These are phyloP conservation scores for Vachellia pachyceras DNA, from an alignment of 306 rosid genomes.

Conservation along the genomic window DNA sequence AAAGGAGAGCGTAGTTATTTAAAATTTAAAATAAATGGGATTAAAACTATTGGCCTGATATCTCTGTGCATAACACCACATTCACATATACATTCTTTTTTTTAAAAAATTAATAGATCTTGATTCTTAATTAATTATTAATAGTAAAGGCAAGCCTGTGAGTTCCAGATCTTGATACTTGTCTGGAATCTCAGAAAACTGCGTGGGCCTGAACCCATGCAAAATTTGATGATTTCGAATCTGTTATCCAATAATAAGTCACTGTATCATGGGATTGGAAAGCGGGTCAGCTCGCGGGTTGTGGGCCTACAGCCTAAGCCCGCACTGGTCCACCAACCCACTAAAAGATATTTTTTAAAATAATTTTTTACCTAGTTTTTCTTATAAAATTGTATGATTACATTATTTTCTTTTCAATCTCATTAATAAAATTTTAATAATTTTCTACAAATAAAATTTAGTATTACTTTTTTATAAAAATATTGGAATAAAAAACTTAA, in stretches of 20 bases:
- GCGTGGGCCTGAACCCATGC: neutral
- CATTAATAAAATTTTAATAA: too few species aligned
- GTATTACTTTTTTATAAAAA: too few species aligned
- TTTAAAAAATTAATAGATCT: neutral
- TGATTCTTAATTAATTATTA: neutral
- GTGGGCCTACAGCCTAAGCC: too few species aligned
- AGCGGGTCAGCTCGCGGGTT: too few species aligned
- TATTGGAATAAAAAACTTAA: too few species aligned
- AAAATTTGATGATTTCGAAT: neutral
- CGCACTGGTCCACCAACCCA: too few species aligned
- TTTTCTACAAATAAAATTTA: too few species aligned
- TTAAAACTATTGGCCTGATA: neutral
- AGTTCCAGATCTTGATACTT: neutral
- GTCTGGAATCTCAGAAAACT: neutral
- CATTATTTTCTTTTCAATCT: too few species aligned
- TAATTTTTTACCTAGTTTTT: too few species aligned
- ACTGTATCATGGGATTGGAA: too few species aligned
- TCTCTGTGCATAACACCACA: neutral
- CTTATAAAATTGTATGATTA: too few species aligned
- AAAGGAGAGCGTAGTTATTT: neutral
- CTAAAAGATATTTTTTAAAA: too few species aligned
- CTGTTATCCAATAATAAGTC: neutral
- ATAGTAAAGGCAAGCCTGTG: neutral
- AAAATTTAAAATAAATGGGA: neutral
- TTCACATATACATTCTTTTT: neutral